A percentile compares a stretch with the other conserved stretches of the same genome.
Evolutionary conservation across 305 asterid genomes (phyloP).

Genomic region (Plantago rigida): DNA sequence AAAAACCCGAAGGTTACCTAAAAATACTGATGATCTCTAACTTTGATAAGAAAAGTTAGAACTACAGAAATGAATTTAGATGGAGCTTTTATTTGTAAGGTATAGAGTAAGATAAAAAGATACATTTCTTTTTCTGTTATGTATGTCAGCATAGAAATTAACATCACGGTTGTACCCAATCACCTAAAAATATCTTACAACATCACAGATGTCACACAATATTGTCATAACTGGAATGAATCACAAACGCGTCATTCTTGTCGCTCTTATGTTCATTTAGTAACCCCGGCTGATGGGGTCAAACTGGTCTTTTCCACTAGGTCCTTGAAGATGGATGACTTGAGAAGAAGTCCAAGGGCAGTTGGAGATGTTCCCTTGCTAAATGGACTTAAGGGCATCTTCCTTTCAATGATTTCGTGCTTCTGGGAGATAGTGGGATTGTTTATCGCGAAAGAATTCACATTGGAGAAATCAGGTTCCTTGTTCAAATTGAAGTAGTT

Average conservation of each 20-base stretch:
- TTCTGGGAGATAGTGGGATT: slow-evolving; percentile 33
- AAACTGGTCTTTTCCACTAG: slow-evolving; percentile 45
- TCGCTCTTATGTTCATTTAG: slow-evolving; percentile 2
- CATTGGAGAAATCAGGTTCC: slow-evolving; percentile 23
- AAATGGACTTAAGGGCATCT: slow-evolving; percentile 42
- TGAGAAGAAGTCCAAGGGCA: slow-evolving; percentile 54
- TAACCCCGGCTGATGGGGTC: slow-evolving; percentile 14
- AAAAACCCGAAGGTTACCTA: no score
- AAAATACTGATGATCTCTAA: no score
- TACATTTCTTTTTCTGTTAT: no score
- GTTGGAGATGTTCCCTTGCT: slow-evolving; percentile 45
- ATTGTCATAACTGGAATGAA: background rate
- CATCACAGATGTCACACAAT: background rate
- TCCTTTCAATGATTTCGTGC: slow-evolving; percentile 48
- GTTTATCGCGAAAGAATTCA: slow-evolving; percentile 27
- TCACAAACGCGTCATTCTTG: no score
- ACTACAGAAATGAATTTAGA: no score
- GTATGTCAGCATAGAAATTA: slow-evolving; percentile 16
- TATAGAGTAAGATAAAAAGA: no score
- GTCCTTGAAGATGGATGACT: slow-evolving; percentile 58
- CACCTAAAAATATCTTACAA: no score
- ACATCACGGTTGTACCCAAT: background rate
- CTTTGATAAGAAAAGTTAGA: no score
- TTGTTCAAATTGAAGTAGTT: slow-evolving; percentile 24
- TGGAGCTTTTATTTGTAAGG: no score